Base-by-base conservation (phyloP, 352 stramenopile species). In the Globisporangium ultimum region DNA sequence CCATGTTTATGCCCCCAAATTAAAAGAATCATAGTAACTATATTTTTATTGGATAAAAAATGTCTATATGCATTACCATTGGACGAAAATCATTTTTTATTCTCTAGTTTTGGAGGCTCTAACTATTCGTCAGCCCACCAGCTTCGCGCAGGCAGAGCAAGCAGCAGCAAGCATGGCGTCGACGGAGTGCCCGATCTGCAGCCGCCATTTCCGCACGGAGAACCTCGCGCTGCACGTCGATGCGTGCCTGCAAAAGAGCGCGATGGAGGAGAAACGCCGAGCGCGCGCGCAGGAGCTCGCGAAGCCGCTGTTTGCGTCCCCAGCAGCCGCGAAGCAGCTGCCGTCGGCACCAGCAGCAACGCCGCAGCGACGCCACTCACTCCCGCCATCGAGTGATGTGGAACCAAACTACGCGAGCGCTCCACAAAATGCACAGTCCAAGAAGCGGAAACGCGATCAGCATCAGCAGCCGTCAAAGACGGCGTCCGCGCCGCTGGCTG, bases 151-250 rank as follows among this genome's bases (percentile, higher is more conserved):
- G 24, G 24, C 5, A 2, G 5, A 28, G 24, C 24, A 5, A 10
- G 3, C 11, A 20, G 14, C 38, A 53, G 20, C 20, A 17, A 32
- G 0, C 53, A 84, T 82, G 68, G 50, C 67, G 38, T 66, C 74
- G 2, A 74, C 57, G 15, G 66, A 64, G 40, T 93, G 84, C 52
- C 84, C 84, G 63, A 88, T 93, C 58, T 93, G 84, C 60, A 87
- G 71, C 36, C 78, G 84, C 12, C 81, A 91, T 63, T 84, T 93
- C 58, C 81, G 80, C 46, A 43, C 65, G 18, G 80, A 91, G 59
- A 92, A 91, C 65, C 75, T 93, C 20, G 55, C 67, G 60, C 62
- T 90, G 61, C 84, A 93, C 56, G 84, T 91, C 2, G 82, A 91
- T 56, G 62, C 72, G 14, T 93, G 84, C 76, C 49, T 87, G 32